phyloP scores from a whole-genome alignment of 495 filamentous ascomycete species.

The Clavariopsis aquatica region DNA sequence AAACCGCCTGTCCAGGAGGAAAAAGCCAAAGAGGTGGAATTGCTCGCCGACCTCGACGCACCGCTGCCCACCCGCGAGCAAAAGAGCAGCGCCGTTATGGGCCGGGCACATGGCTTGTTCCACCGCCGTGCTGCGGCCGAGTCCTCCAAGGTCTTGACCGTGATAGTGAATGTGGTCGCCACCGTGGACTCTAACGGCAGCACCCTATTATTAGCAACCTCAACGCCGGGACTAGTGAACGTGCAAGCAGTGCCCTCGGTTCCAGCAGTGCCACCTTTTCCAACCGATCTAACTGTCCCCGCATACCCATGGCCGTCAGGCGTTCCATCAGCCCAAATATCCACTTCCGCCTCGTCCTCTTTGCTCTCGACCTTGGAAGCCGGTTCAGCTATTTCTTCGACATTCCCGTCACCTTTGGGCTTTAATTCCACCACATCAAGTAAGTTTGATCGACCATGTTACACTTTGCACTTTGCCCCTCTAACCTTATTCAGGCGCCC shows the following conservation, averaged over 20 bases:
- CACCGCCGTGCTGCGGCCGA: conserved; percentile 24
- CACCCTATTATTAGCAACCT: conserved; percentile 16
- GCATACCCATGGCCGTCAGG: conserved; percentile 33
- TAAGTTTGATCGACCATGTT: neutral
- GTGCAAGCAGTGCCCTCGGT: conserved; percentile 22
- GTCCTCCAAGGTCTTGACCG: conserved; percentile 15
- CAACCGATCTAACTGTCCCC: conserved; percentile 31
- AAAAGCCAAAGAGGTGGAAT: conserved; percentile 22
- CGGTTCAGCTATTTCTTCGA: neutral
- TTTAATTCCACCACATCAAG: conserved; percentile 17
- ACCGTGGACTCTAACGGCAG: conserved; percentile 27
- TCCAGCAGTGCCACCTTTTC: conserved; percentile 33
- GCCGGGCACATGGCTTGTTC: conserved; percentile 26
- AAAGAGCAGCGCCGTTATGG: conserved; percentile 30
- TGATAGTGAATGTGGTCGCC: conserved; percentile 22
- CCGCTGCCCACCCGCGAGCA: conserved; percentile 28
- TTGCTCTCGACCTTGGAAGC: neutral
- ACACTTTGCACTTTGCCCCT: neutral
- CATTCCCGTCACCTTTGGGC: neutral
- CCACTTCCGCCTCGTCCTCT: neutral
- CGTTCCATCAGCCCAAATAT: neutral
- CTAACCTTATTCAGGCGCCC: neutral
- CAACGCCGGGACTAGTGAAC: conserved; percentile 3
- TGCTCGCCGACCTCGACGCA: conserved; percentile 12
- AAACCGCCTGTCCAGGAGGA: neutral